Conservation (phyloP, 2,329 filamentous ascomycete species). For the Microdochium paspali region DNA sequence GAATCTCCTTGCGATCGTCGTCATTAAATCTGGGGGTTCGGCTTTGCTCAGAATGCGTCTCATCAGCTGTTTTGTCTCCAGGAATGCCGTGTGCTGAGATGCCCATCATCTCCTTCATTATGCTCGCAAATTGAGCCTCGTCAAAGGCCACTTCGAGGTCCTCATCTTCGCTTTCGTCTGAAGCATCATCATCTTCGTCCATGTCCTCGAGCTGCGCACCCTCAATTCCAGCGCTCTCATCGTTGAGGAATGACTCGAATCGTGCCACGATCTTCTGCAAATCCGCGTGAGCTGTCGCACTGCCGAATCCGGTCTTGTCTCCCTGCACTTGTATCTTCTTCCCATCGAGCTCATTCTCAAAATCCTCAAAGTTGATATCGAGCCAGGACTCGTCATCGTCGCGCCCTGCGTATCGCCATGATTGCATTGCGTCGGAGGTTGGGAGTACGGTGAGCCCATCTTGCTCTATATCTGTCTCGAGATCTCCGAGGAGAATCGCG, state of each 20-base stretch:
- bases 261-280: constrained; percentile 84
- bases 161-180: constrained; percentile 51
- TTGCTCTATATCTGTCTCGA: constrained; percentile 35
- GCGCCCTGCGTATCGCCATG: constrained; percentile 52
- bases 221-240: constrained; percentile 71
- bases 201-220: constrained; percentile 67
- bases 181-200: constrained; percentile 52
- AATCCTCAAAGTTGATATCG: constrained; percentile 82
- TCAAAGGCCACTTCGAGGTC: constrained; percentile 73
- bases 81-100: constrained; percentile 23
- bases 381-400: constrained; percentile 87
- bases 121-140: constrained; percentile 72
- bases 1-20: constrained; percentile 52
- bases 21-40: constrained; percentile 13
- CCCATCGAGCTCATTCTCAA: constrained; percentile 68
- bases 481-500: constrained; percentile 63
- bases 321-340: constrained; percentile 20
- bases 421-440: constrained; percentile 58
- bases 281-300: constrained; percentile 60
- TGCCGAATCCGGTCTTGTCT: constrained; percentile 43
- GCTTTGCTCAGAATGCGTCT: constrained; percentile 1
- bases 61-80: constrained; percentile 1
- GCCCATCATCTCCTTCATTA: constrained; percentile 93
- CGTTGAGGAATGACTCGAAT: constrained; percentile 88
- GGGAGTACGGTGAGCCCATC: constrained; percentile 62